Percentiles rank a stretch among this genome's conserved stretches.
Evolutionary conservation across 495 filamentous ascomycete genomes (phyloP).

Genomic region (Penicillium maclennaniae): DNA sequence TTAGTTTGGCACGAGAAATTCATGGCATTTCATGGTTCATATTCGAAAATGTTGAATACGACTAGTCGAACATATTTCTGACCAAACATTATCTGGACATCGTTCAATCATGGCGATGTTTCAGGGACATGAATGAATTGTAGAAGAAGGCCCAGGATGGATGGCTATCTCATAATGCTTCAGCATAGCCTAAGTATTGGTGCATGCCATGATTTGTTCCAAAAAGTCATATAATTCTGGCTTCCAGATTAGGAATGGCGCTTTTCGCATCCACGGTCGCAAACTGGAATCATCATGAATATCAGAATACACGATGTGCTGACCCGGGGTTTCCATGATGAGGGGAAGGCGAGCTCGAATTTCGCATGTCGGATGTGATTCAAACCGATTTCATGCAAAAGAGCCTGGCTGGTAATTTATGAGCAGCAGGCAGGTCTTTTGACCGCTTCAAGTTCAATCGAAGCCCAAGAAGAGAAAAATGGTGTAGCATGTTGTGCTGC

Average conservation of each 20-base stretch:
- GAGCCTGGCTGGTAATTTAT: background rate
- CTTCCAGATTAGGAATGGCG: background rate
- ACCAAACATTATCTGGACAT: background rate
- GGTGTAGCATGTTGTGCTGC: background rate
- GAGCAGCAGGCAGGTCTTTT: background rate
- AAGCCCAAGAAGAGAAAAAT: background rate
- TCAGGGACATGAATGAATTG: background rate
- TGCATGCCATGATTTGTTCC: background rate
- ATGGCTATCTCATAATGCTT: background rate
- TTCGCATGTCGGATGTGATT: background rate
- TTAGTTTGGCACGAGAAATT: background rate
- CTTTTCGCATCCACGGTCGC: background rate
- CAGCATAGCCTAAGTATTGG: background rate
- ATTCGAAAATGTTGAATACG: conserved; percentile 12
- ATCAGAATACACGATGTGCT: background rate
- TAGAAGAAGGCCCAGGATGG: background rate
- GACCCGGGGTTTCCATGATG: background rate
- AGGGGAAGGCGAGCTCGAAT: background rate
- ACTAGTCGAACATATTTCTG: conserved; percentile 4
- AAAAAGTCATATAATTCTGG: background rate
- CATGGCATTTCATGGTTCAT: conserved; percentile 12
- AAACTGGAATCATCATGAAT: background rate
- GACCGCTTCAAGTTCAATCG: background rate
- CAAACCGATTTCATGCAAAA: background rate
- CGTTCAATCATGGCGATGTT: background rate